Evolutionary conservation across 2,329 filamentous ascomycete genomes (phyloP).

Genomic region (Trichophyton equinum): DNA sequence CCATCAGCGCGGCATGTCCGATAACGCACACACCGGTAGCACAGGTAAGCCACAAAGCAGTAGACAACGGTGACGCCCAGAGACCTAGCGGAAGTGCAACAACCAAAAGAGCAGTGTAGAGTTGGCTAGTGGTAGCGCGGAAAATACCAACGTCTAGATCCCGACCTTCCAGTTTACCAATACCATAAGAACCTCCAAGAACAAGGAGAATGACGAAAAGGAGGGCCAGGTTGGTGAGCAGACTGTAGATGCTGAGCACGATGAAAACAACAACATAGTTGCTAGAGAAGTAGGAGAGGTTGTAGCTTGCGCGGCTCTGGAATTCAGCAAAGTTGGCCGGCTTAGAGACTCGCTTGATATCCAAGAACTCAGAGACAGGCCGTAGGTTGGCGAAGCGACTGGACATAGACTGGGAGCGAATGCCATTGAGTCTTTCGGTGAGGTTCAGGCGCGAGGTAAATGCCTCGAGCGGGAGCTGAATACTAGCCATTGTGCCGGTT

Average conservation of each 20-base stretch:
- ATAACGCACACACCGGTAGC: constrained; percentile 87
- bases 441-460: constrained; percentile 85
- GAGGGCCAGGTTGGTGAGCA: constrained; percentile 74
- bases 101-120: constrained; percentile 79
- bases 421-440: constrained; percentile 67
- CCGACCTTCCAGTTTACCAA: constrained; percentile 75
- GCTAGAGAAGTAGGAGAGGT: constrained; percentile 91
- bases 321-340: constrained; percentile 81
- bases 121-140: constrained; percentile 76
- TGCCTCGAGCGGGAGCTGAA: constrained; percentile 84
- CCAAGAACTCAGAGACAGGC: constrained; percentile 84
- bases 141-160: constrained; percentile 78
- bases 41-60: constrained; percentile 88
- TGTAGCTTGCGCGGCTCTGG: constrained; percentile 92
- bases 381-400: constrained; percentile 85
- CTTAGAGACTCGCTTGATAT: constrained; percentile 91
- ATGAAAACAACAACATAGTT: constrained; percentile 92
- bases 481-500: constrained; percentile 55
- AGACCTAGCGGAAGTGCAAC: constrained; percentile 75
- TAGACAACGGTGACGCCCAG: constrained; percentile 70
- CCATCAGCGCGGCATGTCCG: constrained; percentile 89
- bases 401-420: constrained; percentile 65
- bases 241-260: constrained; percentile 90
- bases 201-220: constrained; percentile 90
- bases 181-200: constrained; percentile 74